Conservation (phyloP, 768 basidiomycete genomes). For the Kwoniella dendrophila region DNA sequence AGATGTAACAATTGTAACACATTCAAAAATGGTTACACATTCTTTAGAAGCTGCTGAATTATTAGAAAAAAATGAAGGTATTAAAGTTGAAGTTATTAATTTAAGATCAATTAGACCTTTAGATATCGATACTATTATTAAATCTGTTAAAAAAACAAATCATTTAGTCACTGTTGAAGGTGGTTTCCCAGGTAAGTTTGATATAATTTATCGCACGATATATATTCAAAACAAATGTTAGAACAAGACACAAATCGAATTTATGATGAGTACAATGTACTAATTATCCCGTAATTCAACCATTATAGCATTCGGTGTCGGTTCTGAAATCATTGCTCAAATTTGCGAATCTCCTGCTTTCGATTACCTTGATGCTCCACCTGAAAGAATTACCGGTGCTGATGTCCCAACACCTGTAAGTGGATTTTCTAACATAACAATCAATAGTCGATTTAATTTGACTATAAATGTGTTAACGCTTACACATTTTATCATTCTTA, state of each 20-base stretch:
- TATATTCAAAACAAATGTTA: no score
- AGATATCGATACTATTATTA: constrained; percentile 95
- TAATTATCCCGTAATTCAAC: no score
- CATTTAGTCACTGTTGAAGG: constrained; percentile 92
- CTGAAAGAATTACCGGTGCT: constrained; percentile 96
- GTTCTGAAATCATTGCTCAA: constrained; percentile 97
- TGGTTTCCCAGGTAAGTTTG: constrained; percentile 73
- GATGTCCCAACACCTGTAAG: constrained; percentile 92
- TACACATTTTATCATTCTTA: constrained; percentile 51
- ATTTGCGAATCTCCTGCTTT: constrained; percentile 97
- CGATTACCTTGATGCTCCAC: constrained; percentile 96
- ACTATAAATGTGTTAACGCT: neutral
- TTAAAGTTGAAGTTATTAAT: constrained; percentile 98
- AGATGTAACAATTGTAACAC: constrained; percentile 94
- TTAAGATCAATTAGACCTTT: constrained; percentile 77
- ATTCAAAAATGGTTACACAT: constrained; percentile 97
- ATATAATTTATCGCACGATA: no score
- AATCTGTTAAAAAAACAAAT: constrained; percentile 98
- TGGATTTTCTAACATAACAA: no score
- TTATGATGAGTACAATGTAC: no score
- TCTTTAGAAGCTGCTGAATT: constrained; percentile 90
- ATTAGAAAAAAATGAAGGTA: constrained; percentile 85
- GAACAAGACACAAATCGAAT: no score
- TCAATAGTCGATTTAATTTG: no score
- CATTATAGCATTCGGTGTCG: constrained; percentile 78